Conservation (phyloP, 2,329 filamentous ascomycete species). For the Trichoderma sp. region DNA sequence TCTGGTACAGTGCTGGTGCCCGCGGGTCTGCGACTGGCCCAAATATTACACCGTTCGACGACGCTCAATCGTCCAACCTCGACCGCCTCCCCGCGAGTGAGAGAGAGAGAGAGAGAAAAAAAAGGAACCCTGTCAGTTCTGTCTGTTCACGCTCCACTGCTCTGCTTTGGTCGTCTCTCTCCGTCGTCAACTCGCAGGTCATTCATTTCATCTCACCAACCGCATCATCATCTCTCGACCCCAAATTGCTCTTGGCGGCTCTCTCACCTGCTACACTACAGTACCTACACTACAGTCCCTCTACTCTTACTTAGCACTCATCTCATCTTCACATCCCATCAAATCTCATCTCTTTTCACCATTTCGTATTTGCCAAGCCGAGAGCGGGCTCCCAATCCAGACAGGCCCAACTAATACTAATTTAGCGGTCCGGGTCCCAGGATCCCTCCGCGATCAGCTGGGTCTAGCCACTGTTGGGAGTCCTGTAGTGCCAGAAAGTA, state of each 20-base stretch:
- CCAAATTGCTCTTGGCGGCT: background rate
- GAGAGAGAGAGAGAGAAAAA: background rate
- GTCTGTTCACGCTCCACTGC: background rate
- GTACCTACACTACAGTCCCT: background rate
- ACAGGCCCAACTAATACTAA: slow-evolving; percentile 18
- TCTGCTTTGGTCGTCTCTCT: background rate
- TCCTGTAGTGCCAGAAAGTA: background rate
- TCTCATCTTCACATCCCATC: background rate
- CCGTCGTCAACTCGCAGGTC: background rate
- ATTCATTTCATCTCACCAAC: background rate
- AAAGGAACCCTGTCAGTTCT: background rate
- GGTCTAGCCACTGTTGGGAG: slow-evolving; percentile 32
- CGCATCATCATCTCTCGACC: background rate
- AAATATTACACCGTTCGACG: background rate
- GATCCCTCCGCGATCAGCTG: slow-evolving; percentile 36
- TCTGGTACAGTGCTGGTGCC: background rate
- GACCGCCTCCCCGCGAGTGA: background rate
- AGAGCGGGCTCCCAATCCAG: slow-evolving; percentile 4
- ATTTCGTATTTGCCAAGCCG: slow-evolving; percentile 8
- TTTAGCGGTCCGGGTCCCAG: slow-evolving; percentile 21
- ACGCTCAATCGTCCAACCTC: background rate
- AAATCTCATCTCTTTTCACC: background rate
- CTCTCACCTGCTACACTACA: background rate
- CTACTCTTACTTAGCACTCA: background rate
- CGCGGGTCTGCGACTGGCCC: background rate